Evolutionary conservation across 306 rosid genomes (phyloP).

Genomic region (Parietaria judaica): DNA sequence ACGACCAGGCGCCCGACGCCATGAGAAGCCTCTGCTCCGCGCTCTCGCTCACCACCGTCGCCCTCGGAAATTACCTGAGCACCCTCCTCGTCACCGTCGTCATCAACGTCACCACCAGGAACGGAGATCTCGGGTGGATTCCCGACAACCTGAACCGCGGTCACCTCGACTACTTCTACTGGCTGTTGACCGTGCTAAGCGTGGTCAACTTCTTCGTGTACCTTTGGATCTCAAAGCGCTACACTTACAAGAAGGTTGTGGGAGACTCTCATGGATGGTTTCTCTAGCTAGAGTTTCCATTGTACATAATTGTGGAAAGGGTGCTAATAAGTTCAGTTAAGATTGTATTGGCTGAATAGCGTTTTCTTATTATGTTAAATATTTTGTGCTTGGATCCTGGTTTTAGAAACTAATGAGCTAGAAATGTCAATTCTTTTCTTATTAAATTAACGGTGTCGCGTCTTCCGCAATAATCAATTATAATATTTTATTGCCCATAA

Average conservation of each 20-base stretch:
- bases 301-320: too few relatives aligned
- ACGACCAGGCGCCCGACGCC: constrained; percentile 57
- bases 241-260: constrained; percentile 45
- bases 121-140: constrained; percentile 74
- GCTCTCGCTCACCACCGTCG: constrained; percentile 59
- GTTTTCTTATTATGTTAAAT: too few relatives aligned
- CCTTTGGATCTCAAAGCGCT: constrained; percentile 54
- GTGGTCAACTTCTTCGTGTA: constrained; percentile 45
- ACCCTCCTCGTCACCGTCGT: constrained; percentile 62
- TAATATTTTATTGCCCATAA: too few relatives aligned
- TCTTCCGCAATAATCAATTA: too few relatives aligned
- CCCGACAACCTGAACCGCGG: constrained; percentile 74
- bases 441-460: too few relatives aligned
- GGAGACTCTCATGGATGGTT: background rate
- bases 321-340: too few relatives aligned
- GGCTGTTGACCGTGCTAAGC: constrained; percentile 62
- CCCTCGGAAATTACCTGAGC: constrained; percentile 68
- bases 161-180: constrained; percentile 73
- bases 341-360: too few relatives aligned
- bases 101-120: constrained; percentile 40
- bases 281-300: too few relatives aligned
- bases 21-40: constrained; percentile 80
- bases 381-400: too few relatives aligned
- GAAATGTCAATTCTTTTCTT: too few relatives aligned
- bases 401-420: too few relatives aligned